Base-by-base conservation (phyloP, 2,329 filamentous ascomycete species). In the Xylariaceae sp. region DNA sequence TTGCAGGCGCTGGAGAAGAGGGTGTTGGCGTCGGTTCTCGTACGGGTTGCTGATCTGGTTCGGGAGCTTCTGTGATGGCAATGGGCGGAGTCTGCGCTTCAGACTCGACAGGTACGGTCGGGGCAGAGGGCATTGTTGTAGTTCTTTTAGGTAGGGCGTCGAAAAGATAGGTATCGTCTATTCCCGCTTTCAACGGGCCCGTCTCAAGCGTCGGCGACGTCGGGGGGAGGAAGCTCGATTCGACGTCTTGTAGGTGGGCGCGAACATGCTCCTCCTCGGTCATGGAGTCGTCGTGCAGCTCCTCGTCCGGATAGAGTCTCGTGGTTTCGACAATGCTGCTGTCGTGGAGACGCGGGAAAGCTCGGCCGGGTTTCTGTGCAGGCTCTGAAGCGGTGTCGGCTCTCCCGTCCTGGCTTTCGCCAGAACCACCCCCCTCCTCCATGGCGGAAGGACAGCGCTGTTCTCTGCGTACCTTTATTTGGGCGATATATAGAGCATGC, bases 161-260 rank as follows among this genome's bases (percentile, higher is more conserved):
- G 51, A 80, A 80, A 33, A 78, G 59, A 52, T 69, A 81, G 16
- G 75, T 78, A 55, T 81, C 77, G 60, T 81, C 76, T 39, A 67
- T 56, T 33, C 69, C 74, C 47, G 63, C 64, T 23, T 65, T 61
- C 8, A 66, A 60, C 35, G 68, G 63, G 24, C 67, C 32, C n/a
- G 54, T 46, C 12, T 51, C 68, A 32, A 80, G 69, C 12, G 78
- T 68, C 9, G 78, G 77, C 6, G 78, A 81, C 5, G 74, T 56
- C 5, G 71, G 68, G 2, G 74, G 72, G 38, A 79, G 56, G 52
- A 83, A 83, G 61, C 78, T 83, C 23, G 78, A 82, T 54, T 83
- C 79, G 46, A 81, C 70, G 52, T 83, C 78, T 50, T 74, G 69
- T 14, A 83, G 59, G 53, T 81, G 76, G 39, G 71, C 69, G 45